phyloP scores from a whole-genome alignment of 2,329 filamentous ascomycete genomes.

The Colletotrichum viniferum region DNA sequence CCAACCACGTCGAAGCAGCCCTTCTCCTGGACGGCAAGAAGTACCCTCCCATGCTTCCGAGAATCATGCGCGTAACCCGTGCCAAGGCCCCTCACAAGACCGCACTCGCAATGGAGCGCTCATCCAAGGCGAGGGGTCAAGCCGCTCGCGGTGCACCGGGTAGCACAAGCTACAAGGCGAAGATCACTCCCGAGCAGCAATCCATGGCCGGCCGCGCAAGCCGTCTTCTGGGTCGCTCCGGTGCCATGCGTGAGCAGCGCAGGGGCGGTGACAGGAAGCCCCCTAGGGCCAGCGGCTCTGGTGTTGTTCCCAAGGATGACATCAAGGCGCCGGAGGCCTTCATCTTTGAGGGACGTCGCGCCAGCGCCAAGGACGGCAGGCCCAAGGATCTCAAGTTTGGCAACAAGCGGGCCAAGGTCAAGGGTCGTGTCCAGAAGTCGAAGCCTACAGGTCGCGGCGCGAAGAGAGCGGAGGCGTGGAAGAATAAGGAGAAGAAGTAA shows the following conservation, averaged over 20 bases:
- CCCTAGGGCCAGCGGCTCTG: constrained; percentile 23
- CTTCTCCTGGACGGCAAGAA: constrained; percentile 88
- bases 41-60: constrained; percentile 92
- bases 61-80: constrained; percentile 82
- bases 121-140: constrained; percentile 44
- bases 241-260: constrained; percentile 51
- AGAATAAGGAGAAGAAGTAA: constrained; percentile 37
- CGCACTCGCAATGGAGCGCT: constrained; percentile 52
- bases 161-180: constrained; percentile 67
- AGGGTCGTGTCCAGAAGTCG: constrained; percentile 42
- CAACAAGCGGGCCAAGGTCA: constrained; percentile 54
- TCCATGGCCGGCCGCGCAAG: constrained; percentile 75
- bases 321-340: constrained; percentile 70
- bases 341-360: constrained; percentile 82
- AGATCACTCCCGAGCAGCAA: constrained; percentile 71
- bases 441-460: constrained; percentile 43
- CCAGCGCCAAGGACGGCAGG: constrained; percentile 68
- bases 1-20: constrained; percentile 88
- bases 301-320: constrained; percentile 24
- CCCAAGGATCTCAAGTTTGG: constrained; percentile 66
- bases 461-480: constrained; percentile 48
- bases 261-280: constrained; percentile 27
- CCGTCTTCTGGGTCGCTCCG: constrained; percentile 75
- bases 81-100: constrained; percentile 77
- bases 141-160: constrained; percentile 24